phyloP scores from a whole-genome alignment of 73 alveolate genomes.

The Halteria grandinella region DNA sequence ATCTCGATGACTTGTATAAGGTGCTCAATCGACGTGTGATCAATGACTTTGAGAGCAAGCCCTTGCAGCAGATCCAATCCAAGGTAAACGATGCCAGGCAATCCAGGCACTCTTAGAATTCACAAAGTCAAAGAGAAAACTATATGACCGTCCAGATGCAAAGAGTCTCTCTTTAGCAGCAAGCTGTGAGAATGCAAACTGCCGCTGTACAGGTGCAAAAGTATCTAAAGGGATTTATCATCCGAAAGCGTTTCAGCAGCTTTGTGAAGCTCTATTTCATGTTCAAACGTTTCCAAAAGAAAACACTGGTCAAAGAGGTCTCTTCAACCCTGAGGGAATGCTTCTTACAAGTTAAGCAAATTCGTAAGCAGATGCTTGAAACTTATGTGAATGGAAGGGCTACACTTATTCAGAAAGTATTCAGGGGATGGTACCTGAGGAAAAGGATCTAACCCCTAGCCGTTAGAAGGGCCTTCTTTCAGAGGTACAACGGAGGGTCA shows the following conservation, averaged over 20 bases:
- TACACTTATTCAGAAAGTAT: slow-evolving; percentile 10
- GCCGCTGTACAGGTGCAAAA: slow-evolving; percentile 32
- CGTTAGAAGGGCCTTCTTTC: slow-evolving; percentile 3
- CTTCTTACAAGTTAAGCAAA: background rate
- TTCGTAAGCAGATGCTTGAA: background rate
- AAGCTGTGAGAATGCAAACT: background rate
- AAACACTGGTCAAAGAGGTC: slow-evolving; percentile 1
- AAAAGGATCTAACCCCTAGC: background rate
- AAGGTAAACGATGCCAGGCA: background rate
- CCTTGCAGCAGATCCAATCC: slow-evolving; percentile 1
- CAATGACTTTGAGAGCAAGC: slow-evolving; percentile 35
- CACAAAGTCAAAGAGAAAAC: background rate
- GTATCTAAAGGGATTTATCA: slow-evolving; percentile 32
- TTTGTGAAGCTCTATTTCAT: slow-evolving; percentile 16
- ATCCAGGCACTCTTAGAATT: background rate
- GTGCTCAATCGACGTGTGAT: slow-evolving; percentile 11
- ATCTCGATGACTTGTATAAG: slow-evolving; percentile 28
- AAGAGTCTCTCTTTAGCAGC: background rate
- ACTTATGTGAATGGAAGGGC: slow-evolving; percentile 44
- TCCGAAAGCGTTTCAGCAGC: slow-evolving; percentile 8
- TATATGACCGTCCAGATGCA: background rate
- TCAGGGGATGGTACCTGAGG: slow-evolving; percentile 37
- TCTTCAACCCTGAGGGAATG: slow-evolving; percentile 10
- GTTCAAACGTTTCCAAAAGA: slow-evolving; percentile 20
- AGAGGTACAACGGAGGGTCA: background rate